phyloP scores from a whole-genome alignment of 345 rosid species.

The Linum usitatissimum region DNA sequence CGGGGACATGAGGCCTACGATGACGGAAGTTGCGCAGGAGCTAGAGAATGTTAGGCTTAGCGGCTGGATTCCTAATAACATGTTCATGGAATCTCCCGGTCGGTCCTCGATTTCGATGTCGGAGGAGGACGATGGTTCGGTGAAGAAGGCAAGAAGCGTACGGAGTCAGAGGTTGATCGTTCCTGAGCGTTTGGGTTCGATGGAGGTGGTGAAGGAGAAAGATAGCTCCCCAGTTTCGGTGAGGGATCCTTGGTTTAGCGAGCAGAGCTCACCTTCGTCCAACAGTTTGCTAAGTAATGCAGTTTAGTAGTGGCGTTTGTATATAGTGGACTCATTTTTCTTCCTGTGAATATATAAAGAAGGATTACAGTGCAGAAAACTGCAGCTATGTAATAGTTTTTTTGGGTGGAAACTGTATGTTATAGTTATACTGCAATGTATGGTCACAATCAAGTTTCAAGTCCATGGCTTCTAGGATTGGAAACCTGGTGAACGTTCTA shows the following conservation, averaged over 20 bases:
- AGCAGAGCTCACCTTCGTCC: slow-evolving; percentile 48
- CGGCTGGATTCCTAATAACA: slow-evolving; percentile 12
- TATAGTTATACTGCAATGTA: no score
- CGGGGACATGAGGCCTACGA: slow-evolving; percentile 57
- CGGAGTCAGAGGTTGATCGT: slow-evolving; percentile 6
- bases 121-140: slow-evolving; percentile 9
- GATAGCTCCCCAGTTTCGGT: slow-evolving; percentile 32
- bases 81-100: slow-evolving; percentile 14
- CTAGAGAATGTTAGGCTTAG: slow-evolving; percentile 33
- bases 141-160: slow-evolving; percentile 14
- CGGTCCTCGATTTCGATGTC: slow-evolving; percentile 17
- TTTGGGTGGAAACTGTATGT: no score
- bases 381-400: no score
- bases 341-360: no score
- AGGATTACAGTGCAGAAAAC: no score
- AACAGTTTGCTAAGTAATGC: slow-evolving; percentile 26
- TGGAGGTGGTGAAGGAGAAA: slow-evolving; percentile 11
- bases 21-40: slow-evolving; percentile 48
- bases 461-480: no score
- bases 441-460: no score
- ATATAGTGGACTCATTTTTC: no score
- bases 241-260: slow-evolving; percentile 38
- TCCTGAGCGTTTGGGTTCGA: slow-evolving; percentile 15
- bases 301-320: no score
- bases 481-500: no score